Conservation (phyloP, 495 filamentous ascomycete species). For the Podospora conica region DNA sequence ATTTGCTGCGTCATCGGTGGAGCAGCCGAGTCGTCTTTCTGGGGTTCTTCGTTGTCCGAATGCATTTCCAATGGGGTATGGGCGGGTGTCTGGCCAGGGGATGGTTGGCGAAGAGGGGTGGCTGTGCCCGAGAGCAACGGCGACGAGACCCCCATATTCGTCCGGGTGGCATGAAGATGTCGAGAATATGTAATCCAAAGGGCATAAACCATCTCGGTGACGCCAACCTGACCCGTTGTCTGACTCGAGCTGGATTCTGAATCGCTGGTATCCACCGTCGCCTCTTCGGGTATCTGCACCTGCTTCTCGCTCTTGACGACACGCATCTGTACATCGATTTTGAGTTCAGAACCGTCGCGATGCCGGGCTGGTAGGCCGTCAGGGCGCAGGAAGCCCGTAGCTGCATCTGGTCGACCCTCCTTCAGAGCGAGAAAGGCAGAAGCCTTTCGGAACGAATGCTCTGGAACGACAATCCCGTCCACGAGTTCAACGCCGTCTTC, state of each 20-base stretch:
- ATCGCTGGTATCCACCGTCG: slow-evolving; percentile 44
- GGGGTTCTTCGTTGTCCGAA: slow-evolving; percentile 41
- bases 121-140: slow-evolving; percentile 53
- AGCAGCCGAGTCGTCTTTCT: slow-evolving; percentile 35
- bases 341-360: slow-evolving; percentile 82
- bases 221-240: slow-evolving; percentile 22
- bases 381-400: slow-evolving; percentile 68
- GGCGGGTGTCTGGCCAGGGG: slow-evolving; percentile 61
- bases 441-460: slow-evolving; percentile 90
- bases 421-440: slow-evolving; percentile 73
- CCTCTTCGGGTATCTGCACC: slow-evolving; percentile 34
- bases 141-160: slow-evolving; percentile 50
- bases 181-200: slow-evolving; percentile 96
- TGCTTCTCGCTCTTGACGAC: slow-evolving; percentile 81
- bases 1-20: slow-evolving; percentile 70
- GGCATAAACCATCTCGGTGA: slow-evolving; percentile 81
- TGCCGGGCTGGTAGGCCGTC: slow-evolving; percentile 80
- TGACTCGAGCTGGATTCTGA: slow-evolving; percentile 36
- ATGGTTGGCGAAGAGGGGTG: slow-evolving; percentile 68
- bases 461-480: slow-evolving; percentile 95
- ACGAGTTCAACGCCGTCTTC: slow-evolving; percentile 76
- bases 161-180: slow-evolving; percentile 70
- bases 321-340: slow-evolving; percentile 91
- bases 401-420: slow-evolving; percentile 70
- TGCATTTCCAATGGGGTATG: slow-evolving; percentile 47